phyloP scores from a whole-genome alignment of 805 yeast species.

The Metschnikowia henanensis region DNA sequence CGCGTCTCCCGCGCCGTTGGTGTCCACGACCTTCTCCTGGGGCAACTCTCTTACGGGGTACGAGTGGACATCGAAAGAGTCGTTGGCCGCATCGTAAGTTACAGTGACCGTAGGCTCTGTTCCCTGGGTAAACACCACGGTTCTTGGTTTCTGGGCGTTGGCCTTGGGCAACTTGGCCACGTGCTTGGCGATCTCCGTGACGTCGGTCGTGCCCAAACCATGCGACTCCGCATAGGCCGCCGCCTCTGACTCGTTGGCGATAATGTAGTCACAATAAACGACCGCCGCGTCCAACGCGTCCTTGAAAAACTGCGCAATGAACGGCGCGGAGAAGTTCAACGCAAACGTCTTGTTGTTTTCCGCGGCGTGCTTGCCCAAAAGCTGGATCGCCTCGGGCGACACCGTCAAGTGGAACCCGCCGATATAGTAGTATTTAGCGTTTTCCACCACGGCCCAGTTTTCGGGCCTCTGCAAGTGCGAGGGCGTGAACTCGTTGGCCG shows the following conservation, averaged over 20 bases:
- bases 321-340: slow-evolving; percentile 94
- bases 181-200: slow-evolving; percentile 75
- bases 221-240: slow-evolving; percentile 91
- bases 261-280: slow-evolving; percentile 87
- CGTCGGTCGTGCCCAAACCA: slow-evolving; percentile 57
- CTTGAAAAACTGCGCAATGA: slow-evolving; percentile 94
- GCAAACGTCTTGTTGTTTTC: slow-evolving; percentile 73
- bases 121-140: slow-evolving; percentile 95
- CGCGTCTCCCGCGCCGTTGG: slow-evolving; percentile 99
- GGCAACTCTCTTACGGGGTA: slow-evolving; percentile 75
- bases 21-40: slow-evolving; percentile 70
- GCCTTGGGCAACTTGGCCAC: slow-evolving; percentile 79
- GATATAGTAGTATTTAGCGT: slow-evolving; percentile 81
- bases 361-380: slow-evolving; percentile 91
- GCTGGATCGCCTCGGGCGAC: slow-evolving; percentile 89
- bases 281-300: slow-evolving; percentile 77
- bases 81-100: slow-evolving; percentile 49
- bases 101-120: slow-evolving; percentile 86
- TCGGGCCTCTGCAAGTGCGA: slow-evolving; percentile 84
- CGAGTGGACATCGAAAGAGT: slow-evolving; percentile 47
- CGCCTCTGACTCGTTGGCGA: slow-evolving; percentile 98
- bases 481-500: slow-evolving; percentile 95
- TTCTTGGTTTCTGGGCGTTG: slow-evolving; percentile 68
- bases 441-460: slow-evolving; percentile 85
- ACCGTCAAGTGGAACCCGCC: slow-evolving; percentile 99